Percentiles rank a stretch among this genome's conserved stretches.
These are phyloP conservation scores for Trichoderma semiorbis DNA, from an alignment of 2,329 filamentous ascomycete species.

Conservation along the genomic window DNA sequence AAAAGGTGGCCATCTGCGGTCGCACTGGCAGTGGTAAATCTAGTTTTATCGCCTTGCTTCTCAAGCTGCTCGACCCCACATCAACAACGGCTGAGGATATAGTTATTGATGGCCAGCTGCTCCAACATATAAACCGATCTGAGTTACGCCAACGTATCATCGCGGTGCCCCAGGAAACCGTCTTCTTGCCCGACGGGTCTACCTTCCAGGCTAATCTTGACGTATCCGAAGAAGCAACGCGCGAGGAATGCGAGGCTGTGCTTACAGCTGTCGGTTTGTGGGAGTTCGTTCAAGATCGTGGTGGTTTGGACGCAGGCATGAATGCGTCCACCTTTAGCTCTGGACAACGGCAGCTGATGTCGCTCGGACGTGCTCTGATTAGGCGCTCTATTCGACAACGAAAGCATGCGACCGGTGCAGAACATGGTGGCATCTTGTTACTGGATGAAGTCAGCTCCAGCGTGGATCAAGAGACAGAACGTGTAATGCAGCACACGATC, in stretches of 20 bases:
- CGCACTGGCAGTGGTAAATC: not conserved
- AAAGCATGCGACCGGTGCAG: not conserved
- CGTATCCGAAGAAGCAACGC: not conserved
- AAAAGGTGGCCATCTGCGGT: not conserved
- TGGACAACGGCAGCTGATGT: conserved; percentile 63
- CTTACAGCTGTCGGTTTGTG: conserved; percentile 32
- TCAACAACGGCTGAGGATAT: not conserved
- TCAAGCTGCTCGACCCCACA: not conserved
- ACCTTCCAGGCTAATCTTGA: not conserved
- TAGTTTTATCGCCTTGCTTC: not conserved
- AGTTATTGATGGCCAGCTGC: not conserved
- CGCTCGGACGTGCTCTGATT: conserved; percentile 57
- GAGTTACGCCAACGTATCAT: not conserved
- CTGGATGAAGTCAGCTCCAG: not conserved
- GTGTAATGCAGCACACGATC: not conserved
- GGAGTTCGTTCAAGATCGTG: conserved; percentile 31
- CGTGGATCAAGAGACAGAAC: not conserved
- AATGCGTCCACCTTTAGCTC: conserved; percentile 47
- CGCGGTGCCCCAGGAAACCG: not conserved
- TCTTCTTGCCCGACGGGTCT: not conserved
- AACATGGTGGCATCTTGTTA: not conserved
- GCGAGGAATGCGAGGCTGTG: not conserved
- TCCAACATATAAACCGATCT: not conserved
- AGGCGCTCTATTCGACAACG: conserved; percentile 22
- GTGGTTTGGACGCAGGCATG: conserved; percentile 38